A percentile compares a stretch with the other conserved stretches of the same genome.
Conservation (phyloP, 192 early-diverging fungal species). For the Spinellus fusiger region DNA sequence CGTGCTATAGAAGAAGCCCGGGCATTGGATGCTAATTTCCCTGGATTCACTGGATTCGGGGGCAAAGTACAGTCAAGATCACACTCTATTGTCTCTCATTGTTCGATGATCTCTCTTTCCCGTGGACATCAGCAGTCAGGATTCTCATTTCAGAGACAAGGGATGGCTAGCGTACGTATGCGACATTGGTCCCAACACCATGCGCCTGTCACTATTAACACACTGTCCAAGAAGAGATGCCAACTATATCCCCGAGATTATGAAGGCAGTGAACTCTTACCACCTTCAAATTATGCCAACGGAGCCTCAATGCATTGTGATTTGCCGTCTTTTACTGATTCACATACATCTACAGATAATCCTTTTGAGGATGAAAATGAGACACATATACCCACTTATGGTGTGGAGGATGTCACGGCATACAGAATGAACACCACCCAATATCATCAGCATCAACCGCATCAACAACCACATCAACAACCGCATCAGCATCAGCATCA, state of each 20-base stretch:
- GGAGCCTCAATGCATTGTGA: background rate
- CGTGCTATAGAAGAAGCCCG: conserved; percentile 16
- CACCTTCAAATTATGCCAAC: conserved; percentile 1
- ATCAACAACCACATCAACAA: conserved; percentile 11
- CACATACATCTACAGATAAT: conserved; percentile 5
- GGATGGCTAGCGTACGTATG: background rate
- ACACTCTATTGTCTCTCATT: background rate
- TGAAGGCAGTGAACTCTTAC: conserved; percentile 2
- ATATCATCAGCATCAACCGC: background rate
- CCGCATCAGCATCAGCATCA: background rate
- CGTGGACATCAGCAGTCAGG: background rate
- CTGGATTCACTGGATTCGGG: conserved; percentile 23
- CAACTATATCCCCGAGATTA: conserved; percentile 4
- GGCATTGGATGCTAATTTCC: conserved; percentile 19
- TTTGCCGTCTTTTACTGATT: background rate
- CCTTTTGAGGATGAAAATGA: conserved; percentile 16
- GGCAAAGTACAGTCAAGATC: conserved; percentile 3
- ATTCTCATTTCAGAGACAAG: background rate
- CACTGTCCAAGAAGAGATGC: conserved; percentile 3
- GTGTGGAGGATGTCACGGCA: background rate
- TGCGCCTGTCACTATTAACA: background rate
- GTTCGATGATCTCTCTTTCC: background rate
- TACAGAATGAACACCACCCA: too few species aligned
- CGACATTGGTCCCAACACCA: background rate
- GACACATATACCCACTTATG: background rate